Evolutionary conservation across 1,284 basidiomycete genomes (phyloP), one percentile per base, ranked within the genome.

Genomic region (Psilocybe mexicana): DNA sequence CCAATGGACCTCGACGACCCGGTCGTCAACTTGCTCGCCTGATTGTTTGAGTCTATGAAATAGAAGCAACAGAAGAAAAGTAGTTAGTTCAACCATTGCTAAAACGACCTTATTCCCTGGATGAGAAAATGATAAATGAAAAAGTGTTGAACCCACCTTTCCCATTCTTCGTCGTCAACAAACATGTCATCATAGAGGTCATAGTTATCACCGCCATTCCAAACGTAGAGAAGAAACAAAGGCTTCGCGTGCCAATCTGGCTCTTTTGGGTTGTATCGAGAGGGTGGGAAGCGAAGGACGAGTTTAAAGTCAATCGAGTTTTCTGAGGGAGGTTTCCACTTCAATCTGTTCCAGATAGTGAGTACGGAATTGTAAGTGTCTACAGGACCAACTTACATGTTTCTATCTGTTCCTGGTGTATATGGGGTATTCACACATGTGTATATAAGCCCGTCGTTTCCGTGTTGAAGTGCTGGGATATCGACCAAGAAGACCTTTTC

Each of bases 281-380:
- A 72, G 2, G 94, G 86, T 1, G 96, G 95, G 71, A 99, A 99
- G 38, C 93, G 87, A 18, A 99, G 80, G 53, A 96, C 83, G 11
- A 99, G 87, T 70, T 94, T 94, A 79, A 99, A 99, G 74, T 99
- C 97, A 69, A 99, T 92, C 2, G 94, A 95, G 73, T 99, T 99
- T 69, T 99, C 97, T 2, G 90, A 92, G 2, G 97, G 95, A 1
- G 96, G 96, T 74, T 99, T 99, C 97, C 97, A 99, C 73, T 99
- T 99, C 66, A 98, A 74, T 63, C 94, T 97, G 69, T 43, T 23
- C 25, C 52, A 18, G 43, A 8, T 38, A 52, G 50, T 50, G 24
- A 62, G 26, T 38, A 60, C 51, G 18, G 49, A 43, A 43, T 51
- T 55, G n/a, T 55, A 55, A n/a, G 47, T 54, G 55, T 24, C 49